Percentiles rank a stretch among this genome's conserved stretches.
Evolutionary conservation across 768 basidiomycete species (phyloP).

Genomic region (Amanita exitialis): DNA sequence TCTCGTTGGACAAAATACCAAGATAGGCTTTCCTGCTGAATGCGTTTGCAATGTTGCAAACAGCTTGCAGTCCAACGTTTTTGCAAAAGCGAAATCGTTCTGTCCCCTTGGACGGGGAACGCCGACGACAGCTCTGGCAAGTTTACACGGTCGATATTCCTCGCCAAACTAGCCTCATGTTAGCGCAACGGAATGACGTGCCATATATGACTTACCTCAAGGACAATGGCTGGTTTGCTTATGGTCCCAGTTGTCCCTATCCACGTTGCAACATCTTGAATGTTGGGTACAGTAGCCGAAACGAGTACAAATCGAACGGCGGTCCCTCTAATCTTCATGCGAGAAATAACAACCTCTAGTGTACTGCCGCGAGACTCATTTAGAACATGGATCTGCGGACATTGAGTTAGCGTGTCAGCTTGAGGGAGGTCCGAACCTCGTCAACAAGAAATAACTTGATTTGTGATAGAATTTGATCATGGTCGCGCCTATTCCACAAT

Average conservation of each 20-base stretch:
- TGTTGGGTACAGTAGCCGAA: slow-evolving; percentile 92
- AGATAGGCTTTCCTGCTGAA: slow-evolving; percentile 70
- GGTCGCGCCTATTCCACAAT: slow-evolving; percentile 36
- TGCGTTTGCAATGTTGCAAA: slow-evolving; percentile 67
- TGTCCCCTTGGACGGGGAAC: slow-evolving; percentile 48
- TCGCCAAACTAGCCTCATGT: slow-evolving; percentile 68
- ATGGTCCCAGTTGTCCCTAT: slow-evolving; percentile 39
- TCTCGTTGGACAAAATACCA: slow-evolving; percentile 85
- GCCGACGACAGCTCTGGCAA: slow-evolving; percentile 65
- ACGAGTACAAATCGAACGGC: slow-evolving; percentile 78
- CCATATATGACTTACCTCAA: slow-evolving; percentile 37
- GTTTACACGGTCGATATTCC: slow-evolving; percentile 80
- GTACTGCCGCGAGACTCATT: slow-evolving; percentile 87
- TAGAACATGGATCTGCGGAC: slow-evolving; percentile 75
- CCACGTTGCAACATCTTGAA: slow-evolving; percentile 85
- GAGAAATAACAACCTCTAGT: slow-evolving; percentile 87
- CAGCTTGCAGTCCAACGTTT: slow-evolving; percentile 60
- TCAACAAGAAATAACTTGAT: slow-evolving; percentile 85
- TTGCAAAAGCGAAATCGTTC: slow-evolving; percentile 75
- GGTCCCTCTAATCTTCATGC: slow-evolving; percentile 75
- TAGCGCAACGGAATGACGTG: not conserved
- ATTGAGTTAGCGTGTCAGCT: not conserved
- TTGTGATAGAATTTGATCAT: slow-evolving; percentile 56
- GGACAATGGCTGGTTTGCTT: slow-evolving; percentile 46
- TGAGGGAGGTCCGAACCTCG: slow-evolving; percentile 40